Base-by-base conservation (phyloP, 768 basidiomycete genomes). In the Galerina marginata region DNA sequence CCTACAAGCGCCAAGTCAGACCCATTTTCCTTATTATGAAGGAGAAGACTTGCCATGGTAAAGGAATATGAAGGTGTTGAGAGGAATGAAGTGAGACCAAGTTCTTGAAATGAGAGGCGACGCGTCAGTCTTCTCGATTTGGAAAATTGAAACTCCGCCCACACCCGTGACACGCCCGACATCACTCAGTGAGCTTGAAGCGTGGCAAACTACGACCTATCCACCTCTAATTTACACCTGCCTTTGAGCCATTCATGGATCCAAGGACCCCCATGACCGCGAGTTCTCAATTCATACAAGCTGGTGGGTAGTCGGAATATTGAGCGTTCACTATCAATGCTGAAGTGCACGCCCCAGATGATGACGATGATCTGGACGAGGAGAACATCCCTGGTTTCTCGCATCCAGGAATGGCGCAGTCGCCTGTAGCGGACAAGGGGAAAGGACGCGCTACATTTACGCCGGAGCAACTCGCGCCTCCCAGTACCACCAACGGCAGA, bases 341-440 rank as follows among this genome's bases (percentile, higher is more conserved):
- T 67, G 23, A 64, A 39, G 4, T 29, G 9, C 26, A 37, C 20
- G 5, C 12, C 40, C 40, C 56, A 74, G 61, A 68, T 74, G 91
- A 92, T 66, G 89, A 91, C 61, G 92, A 92, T 63, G 92, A 95
- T 72, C 71, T 93, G 48, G 87, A 93, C 73, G 93, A 95, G 69
- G 89, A 89, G 49, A 79, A 83, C 72, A 91, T 95, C 56, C 92
- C 93, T 12, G 86, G 88, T 9, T 93, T 92, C 79, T 81, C 89
- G 6, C 85, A 87, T 70, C 90, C 90, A 36, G 70, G 79, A 43
- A 73, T 86, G 59, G 75, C 79, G 15, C 71, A 71, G 59, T 71
- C 81, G n/a, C 79, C 83, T 15, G 65, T 65, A 11, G 64, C 75
- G 20, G 83, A 85, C 75, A 93, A 93, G 72, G 92, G 91, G 15